Base-by-base conservation (phyloP, 352 stramenopile species). In the Pythium plurisporium region DNA sequence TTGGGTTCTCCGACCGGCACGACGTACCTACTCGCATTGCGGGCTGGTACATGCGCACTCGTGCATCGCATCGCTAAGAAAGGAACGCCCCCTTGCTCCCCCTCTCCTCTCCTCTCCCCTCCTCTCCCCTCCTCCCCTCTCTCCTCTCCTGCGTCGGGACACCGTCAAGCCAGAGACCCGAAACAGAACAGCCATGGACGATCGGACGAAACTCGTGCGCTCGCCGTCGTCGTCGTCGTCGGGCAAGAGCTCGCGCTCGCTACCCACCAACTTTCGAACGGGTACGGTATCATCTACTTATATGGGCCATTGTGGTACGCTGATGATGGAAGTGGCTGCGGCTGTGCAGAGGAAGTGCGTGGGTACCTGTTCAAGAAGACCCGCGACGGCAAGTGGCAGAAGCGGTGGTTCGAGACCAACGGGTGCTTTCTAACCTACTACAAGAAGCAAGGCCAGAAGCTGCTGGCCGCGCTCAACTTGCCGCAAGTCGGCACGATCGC, bases 371-470 rank as follows among this genome's bases (percentile, higher is more conserved):
- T 96, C 60, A 97, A 97, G 72, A 96, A 96, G 64, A 96, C 91
- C 49, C 86, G 89, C 55, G 88, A 96, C 55, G 89, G 89, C 66
- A 96, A 95, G 67, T 97, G 96, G 96, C 96, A 99, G 69, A 97
- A 97, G 73, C 86, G 97, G 53, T 99, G 94, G 89, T 99, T 99
- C 67, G 97, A 99, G 79, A 98, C 92, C 9, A 98, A 99, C 66
- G 96, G 96, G 44, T 96, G 97, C 70, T 98, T 98, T 76, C 82
- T 99, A 34, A 98, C 96, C 14, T 99, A 99, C 79, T 99, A 98
- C 77, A 99, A 99, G 79, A 92, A 92, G 88, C 85, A 94, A 88
- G 85, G 85, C 0, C 85, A 94, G 49, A 99, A 99, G 76, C 78
- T 98, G 30, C 71, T 98, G 25, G 91, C 91, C 20, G 91, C 91